A percentile compares a stretch with the other conserved stretches of the same genome.
These are phyloP conservation scores for Diutina rugosa DNA, from an alignment of 1,139 yeast species.

Conservation along the genomic window DNA sequence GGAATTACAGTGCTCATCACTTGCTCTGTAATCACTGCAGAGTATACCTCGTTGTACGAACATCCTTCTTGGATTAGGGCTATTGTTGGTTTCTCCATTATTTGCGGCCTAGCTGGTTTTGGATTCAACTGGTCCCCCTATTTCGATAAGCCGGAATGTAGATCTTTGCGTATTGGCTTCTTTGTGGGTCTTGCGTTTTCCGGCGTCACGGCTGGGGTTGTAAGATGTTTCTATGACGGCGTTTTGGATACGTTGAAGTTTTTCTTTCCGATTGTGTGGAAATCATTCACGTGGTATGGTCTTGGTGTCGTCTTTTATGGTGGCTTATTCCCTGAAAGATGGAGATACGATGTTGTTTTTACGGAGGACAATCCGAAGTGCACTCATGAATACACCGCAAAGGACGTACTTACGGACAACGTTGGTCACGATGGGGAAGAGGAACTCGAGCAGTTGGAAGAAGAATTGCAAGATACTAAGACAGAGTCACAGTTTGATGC, in stretches of 20 bases:
- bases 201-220: conserved; percentile 56
- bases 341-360: conserved; percentile 54
- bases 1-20: conserved; percentile 88
- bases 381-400: conserved; percentile 16
- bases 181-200: conserved; percentile 69
- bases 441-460: conserved; percentile 25
- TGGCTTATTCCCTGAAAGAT: conserved; percentile 79
- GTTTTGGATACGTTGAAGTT: conserved; percentile 33
- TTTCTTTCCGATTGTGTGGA: conserved; percentile 48
- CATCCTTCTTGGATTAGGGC: conserved; percentile 34
- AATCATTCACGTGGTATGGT: conserved; percentile 62
- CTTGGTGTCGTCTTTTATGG: conserved; percentile 84
- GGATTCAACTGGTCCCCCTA: conserved; percentile 80
- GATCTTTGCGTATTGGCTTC: conserved; percentile 71
- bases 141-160: conserved; percentile 78
- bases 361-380: conserved; percentile 20
- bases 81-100: conserved; percentile 48
- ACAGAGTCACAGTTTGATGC: conserved; percentile 14
- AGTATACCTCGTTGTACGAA: conserved; percentile 64
- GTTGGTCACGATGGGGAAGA: conserved; percentile 31
- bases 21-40: conserved; percentile 80
- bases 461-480: conserved; percentile 10
- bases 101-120: conserved; percentile 64
- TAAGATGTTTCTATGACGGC: conserved; percentile 47
- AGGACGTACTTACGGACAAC: conserved; percentile 23